These are phyloP conservation scores for Colletotrichum chlorophyti DNA, from an alignment of 2,329 filamentous ascomycete genomes.

Conservation along the genomic window DNA sequence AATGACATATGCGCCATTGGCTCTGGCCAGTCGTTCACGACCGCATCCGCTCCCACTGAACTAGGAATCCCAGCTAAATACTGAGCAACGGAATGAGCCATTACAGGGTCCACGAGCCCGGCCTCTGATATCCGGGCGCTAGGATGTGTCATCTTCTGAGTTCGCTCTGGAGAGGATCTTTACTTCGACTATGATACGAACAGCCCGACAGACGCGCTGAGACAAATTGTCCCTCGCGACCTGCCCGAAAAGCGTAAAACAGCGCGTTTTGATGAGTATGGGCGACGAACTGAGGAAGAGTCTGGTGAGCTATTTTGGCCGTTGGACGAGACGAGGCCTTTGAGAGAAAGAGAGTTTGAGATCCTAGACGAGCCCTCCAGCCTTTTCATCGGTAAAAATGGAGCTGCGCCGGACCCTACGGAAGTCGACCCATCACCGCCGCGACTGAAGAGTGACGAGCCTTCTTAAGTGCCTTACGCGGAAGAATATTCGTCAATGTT, in stretches of 20 bases:
- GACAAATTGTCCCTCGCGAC: neutral
- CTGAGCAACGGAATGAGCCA: too few relatives aligned
- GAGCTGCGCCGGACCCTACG: neutral
- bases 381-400: neutral
- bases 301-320: neutral
- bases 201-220: neutral
- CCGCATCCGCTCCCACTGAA: too few relatives aligned
- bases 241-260: neutral
- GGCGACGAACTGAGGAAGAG: neutral
- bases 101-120: too few relatives aligned
- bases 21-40: too few relatives aligned
- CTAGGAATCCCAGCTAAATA: too few relatives aligned
- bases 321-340: neutral
- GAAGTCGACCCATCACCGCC: neutral
- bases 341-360: neutral
- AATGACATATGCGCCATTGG: too few relatives aligned
- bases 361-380: neutral
- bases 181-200: neutral
- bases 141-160: conserved; percentile 26
- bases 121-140: conserved; percentile 33
- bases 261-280: neutral
- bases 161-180: neutral
- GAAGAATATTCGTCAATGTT: conserved; percentile 12
- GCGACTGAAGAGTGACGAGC: neutral
- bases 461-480: conserved; percentile 3